Base-by-base conservation (phyloP, 768 basidiomycete species). In the Phlegmacium glaucopus region DNA sequence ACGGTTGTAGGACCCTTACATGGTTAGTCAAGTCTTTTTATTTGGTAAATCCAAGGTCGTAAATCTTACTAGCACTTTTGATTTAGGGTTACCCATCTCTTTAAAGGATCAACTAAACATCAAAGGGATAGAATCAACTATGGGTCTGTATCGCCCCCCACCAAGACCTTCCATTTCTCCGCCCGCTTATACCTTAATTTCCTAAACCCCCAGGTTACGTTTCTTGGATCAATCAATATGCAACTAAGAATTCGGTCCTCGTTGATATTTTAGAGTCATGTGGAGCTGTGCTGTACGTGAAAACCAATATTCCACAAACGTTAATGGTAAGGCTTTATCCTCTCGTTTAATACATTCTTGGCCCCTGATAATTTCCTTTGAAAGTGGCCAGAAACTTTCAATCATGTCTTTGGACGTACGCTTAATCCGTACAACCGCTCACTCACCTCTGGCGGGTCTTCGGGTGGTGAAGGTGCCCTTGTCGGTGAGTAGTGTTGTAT, bases 381-480 rank as follows among this genome's bases (percentile, higher is more conserved):
- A 1, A 43, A 88, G 89, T 89, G 83, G 78, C 72, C 75, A 1
- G 91, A 95, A 61, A 84, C 87, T 0, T 80, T 74, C 69, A 94
- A 94, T 58, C 66, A 82, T 50, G 71, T 92, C 25, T 94, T 87
- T 55, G 91, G 90, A 2, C 73, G 87, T 44, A 93, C 92, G 0
- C 58, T 69, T 12, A 91, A 93, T 57, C 91, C 91, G 0, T 69
- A 74, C 59, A 90, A 92, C 59, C 77, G 84, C 9, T 72, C 73
- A 13, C 69, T 90, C 39, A 90, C 86, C 5, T 67, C 72, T 4
- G 90, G 91, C 9, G 92, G 92, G 1, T 92, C 89, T 0, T 88
- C 85, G 3, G 92, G 92, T 6, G 92, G 91, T 28, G 92, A 94
- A 68, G 87, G 86, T 35, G 87, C 90, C 1, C 73, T 94, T 6